A percentile compares a stretch with the other conserved stretches of the same genome.
These are phyloP conservation scores for Dryas alaskensis DNA, from an alignment of 306 rosid species.

Conservation along the genomic window DNA sequence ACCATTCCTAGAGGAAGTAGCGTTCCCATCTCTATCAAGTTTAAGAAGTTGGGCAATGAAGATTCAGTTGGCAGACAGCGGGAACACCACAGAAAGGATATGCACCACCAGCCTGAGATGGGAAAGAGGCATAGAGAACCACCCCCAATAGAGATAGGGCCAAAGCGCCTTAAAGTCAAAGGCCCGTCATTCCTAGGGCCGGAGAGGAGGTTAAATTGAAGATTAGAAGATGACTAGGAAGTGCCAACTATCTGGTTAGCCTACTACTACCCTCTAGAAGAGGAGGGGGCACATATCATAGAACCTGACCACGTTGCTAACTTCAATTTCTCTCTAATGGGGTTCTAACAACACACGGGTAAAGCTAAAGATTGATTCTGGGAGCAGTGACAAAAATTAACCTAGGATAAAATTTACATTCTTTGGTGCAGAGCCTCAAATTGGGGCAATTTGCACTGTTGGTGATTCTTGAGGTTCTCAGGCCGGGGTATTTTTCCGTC, in stretches of 20 bases:
- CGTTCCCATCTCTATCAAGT: slow-evolving; percentile 61
- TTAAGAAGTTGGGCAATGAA: slow-evolving; percentile 56
- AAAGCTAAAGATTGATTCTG: slow-evolving; percentile 60
- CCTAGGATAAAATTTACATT: slow-evolving; percentile 64
- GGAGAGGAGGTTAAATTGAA: slow-evolving; percentile 64
- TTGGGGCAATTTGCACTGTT: slow-evolving; percentile 63
- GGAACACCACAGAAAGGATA: slow-evolving; percentile 60
- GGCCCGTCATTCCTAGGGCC: slow-evolving; percentile 62
- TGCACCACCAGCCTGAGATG: slow-evolving; percentile 43
- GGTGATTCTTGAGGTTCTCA: slow-evolving; percentile 69
- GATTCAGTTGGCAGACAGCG: slow-evolving; percentile 47
- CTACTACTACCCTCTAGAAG: slow-evolving; percentile 23
- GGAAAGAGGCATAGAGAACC: slow-evolving; percentile 44
- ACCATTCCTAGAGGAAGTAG: slow-evolving; percentile 29
- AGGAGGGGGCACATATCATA: slow-evolving; percentile 8
- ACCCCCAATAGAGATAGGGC: slow-evolving; percentile 53
- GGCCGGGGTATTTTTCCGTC: slow-evolving; percentile 72
- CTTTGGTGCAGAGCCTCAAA: slow-evolving; percentile 86
- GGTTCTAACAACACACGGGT: slow-evolving; percentile 66
- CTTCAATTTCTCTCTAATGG: slow-evolving; percentile 58
- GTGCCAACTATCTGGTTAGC: slow-evolving; percentile 38
- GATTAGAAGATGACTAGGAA: slow-evolving; percentile 35
- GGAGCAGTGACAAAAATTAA: slow-evolving; percentile 69
- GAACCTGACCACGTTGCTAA: slow-evolving; percentile 62
- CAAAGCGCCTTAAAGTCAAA: slow-evolving; percentile 77